Evolutionary conservation across 2,329 filamentous ascomycete species (phyloP).

Genomic region (Rhytidhysteron rufulum): DNA sequence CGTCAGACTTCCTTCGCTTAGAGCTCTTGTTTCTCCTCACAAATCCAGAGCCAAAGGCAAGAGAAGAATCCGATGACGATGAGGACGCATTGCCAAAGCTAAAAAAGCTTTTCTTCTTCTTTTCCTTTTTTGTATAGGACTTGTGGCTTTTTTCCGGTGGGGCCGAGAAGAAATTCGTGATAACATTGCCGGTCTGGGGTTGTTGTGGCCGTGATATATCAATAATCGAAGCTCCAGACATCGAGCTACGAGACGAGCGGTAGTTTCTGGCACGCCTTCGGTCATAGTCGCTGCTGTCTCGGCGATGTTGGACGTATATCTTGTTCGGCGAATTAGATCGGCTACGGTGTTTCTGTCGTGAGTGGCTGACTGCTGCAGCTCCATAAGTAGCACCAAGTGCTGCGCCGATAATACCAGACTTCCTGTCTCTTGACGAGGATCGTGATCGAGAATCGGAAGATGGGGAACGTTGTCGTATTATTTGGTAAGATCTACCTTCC

Average conservation of each 20-base stretch:
- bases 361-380: constrained; percentile 35
- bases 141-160: constrained; percentile 27
- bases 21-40: constrained; percentile 22
- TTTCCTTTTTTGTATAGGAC: constrained; percentile 20
- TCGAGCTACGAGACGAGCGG: constrained; percentile 32
- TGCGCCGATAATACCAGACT: constrained; percentile 32
- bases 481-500: constrained; percentile 33
- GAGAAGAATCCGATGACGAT: constrained; percentile 43
- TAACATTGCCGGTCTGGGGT: constrained; percentile 36
- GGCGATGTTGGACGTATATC: constrained; percentile 22
- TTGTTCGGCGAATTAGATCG: constrained; percentile 34
- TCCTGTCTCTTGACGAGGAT: constrained; percentile 30
- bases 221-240: constrained; percentile 56
- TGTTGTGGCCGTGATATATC: constrained; percentile 61
- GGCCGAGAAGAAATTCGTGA: constrained; percentile 60
- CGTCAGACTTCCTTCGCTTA: constrained; percentile 39
- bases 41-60: constrained; percentile 44
- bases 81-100: constrained; percentile 46
- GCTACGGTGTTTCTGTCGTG: constrained; percentile 23
- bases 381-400: constrained; percentile 37
- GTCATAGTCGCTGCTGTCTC: constrained; percentile 28
- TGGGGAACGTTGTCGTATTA: constrained; percentile 25
- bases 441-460: constrained; percentile 45
- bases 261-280: constrained; percentile 22
- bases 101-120: constrained; percentile 47